These are phyloP conservation scores for Cubamyces lactineus DNA, from an alignment of 768 basidiomycete genomes.

Conservation along the genomic window DNA sequence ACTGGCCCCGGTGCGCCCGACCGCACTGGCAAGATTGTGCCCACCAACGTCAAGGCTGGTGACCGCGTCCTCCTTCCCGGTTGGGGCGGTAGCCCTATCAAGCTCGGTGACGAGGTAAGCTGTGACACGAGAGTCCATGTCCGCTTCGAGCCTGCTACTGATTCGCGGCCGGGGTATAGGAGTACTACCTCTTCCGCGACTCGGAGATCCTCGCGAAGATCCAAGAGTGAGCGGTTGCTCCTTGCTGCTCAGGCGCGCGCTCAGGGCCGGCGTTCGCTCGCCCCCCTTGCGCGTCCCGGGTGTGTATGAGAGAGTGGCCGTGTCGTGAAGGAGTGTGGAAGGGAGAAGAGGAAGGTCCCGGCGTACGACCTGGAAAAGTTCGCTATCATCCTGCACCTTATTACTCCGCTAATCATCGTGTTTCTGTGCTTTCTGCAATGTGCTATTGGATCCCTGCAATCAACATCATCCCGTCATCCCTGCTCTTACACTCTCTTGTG, in stretches of 20 bases:
- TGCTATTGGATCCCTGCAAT: constrained; percentile 7
- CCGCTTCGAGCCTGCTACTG: neutral
- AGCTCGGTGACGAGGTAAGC: constrained; percentile 93
- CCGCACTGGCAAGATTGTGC: constrained; percentile 79
- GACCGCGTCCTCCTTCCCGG: constrained; percentile 93
- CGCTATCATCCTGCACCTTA: constrained; percentile 24
- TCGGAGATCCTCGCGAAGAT: constrained; percentile 96
- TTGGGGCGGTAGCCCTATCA: constrained; percentile 96
- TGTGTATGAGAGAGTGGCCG: neutral
- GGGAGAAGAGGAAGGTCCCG: neutral
- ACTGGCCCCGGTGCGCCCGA: constrained; percentile 93
- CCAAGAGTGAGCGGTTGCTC: constrained; percentile 59
- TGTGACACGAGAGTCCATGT: constrained; percentile 21
- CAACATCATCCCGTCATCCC: neutral
- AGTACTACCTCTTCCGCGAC: constrained; percentile 95
- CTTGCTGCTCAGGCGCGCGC: neutral
- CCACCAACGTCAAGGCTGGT: constrained; percentile 80
- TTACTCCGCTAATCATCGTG: constrained; percentile 18
- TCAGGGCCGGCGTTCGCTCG: neutral
- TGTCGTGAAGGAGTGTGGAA: neutral
- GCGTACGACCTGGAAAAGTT: constrained; percentile 17
- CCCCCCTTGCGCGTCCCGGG: neutral
- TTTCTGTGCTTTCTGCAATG: constrained; percentile 3
- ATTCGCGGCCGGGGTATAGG: constrained; percentile 49
- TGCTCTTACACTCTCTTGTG: too few relatives aligned